Evolutionary conservation across 352 stramenopile genomes (phyloP), one percentile per base, ranked within the genome.

Genomic region (Phytopythium montanum): DNA sequence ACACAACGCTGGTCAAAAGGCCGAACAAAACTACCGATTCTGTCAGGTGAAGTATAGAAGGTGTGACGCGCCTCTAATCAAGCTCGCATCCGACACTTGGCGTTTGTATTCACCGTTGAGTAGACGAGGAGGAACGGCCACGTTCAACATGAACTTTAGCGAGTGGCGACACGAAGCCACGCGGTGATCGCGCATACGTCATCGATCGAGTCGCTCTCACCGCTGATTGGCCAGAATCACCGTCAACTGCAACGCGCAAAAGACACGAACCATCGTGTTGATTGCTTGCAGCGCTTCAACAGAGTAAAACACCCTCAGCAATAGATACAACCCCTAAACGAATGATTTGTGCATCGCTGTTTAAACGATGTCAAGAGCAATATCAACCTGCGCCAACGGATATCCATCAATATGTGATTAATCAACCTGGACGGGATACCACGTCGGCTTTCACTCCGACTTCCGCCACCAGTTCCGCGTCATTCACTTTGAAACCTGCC

Each of bases 401-500:
- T 49, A 36, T 26, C 26, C 5, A 49, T 29, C n/a, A 8, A 12
- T 18, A 49, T 28, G n/a, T 21, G 18, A 3, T 8, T 0, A 29
- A 49, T 29, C 23, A 49, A 18, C 12, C 28, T 28, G 25, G n/a
- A 49, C 42, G 25, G 21, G 28, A 14, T 6, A 9, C 7, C 44
- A 8, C 1, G 44, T 13, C 8, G 19, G n/a, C n/a, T n/a, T n/a
- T n/a, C n/a, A n/a, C n/a, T n/a, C n/a, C n/a, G n/a, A n/a, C n/a
- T 26, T 29, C 44, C 21, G 23, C 44, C 44, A 50, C 44, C 23
- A 28, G 21, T 50, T 31, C 23, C 21, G 1, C 21, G 44, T 50
- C 48, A 51, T 64, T 66, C 59, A 73, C 57, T 68, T 75, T 65
- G 34, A 54, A 66, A 69, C 59, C 66, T 60, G 44, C 58, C 19